Conservation (phyloP, 371 early-diverging fungal species). For the Zopfochytrium polystomum region DNA sequence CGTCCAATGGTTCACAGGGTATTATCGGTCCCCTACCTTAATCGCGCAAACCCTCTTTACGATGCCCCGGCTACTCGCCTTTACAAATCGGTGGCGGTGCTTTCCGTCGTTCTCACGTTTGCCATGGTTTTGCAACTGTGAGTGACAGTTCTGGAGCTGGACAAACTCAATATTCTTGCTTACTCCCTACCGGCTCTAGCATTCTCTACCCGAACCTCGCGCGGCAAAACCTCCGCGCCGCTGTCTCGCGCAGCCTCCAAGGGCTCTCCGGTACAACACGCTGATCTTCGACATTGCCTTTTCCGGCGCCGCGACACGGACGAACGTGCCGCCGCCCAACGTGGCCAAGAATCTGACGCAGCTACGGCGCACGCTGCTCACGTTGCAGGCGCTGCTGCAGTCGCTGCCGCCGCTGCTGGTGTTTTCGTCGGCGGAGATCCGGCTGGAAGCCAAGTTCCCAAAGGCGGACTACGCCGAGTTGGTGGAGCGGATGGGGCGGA, state of each 20-base stretch:
- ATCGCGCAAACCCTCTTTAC: slow-evolving; percentile 25
- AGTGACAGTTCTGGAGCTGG: not conserved
- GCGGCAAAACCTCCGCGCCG: slow-evolving; percentile 19
- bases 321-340: too few relatives aligned
- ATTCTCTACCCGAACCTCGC: slow-evolving; percentile 32
- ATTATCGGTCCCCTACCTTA: slow-evolving; percentile 7
- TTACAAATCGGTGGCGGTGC: slow-evolving; percentile 19
- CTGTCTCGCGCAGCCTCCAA: slow-evolving; percentile 15
- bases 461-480: slow-evolving; percentile 11
- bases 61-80: slow-evolving; percentile 15
- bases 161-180: not conserved
- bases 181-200: not conserved
- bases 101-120: slow-evolving; percentile 19
- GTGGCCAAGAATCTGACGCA: too few relatives aligned
- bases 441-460: slow-evolving; percentile 19
- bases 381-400: too few relatives aligned
- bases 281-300: slow-evolving; percentile 14
- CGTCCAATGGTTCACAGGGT: not conserved
- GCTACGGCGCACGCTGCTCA: too few relatives aligned
- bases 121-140: slow-evolving; percentile 22
- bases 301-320: too few relatives aligned
- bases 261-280: slow-evolving; percentile 18
- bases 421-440: slow-evolving; percentile 21
- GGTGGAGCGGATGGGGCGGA: not conserved
- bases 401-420: slow-evolving; percentile 21